phyloP scores from a whole-genome alignment of 176 grass and related monocot genomes.

The Microstegium vimineum region DNA sequence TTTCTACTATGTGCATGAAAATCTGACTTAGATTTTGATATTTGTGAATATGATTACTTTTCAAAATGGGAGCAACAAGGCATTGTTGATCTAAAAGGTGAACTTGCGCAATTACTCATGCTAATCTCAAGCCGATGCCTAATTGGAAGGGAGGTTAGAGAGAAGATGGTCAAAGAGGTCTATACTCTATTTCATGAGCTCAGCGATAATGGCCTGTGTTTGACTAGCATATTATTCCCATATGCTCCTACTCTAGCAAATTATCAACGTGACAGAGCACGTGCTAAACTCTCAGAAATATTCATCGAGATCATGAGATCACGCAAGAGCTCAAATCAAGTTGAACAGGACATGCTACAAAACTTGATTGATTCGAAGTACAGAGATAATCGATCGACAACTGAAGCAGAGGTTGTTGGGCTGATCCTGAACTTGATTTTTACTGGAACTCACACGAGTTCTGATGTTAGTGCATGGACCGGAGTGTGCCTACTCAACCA shows the following conservation, averaged over 20 bases:
- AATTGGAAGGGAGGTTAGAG: background rate
- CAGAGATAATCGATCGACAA: conserved; percentile 17
- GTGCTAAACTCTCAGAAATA: conserved; percentile 33
- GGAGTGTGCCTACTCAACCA: background rate
- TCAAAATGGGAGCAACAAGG: background rate
- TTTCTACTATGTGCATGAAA: background rate
- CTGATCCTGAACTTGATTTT: background rate
- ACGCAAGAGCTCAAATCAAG: conserved; percentile 17
- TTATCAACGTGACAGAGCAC: conserved; percentile 23
- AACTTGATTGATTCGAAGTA: conserved; percentile 50
- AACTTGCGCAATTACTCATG: background rate
- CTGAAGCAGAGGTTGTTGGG: background rate
- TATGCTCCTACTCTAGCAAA: conserved; percentile 38
- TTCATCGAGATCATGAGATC: conserved; percentile 37
- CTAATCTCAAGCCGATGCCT: background rate
- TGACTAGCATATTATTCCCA: background rate
- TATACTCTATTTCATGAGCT: background rate
- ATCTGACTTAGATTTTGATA: background rate
- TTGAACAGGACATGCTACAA: conserved; percentile 44
- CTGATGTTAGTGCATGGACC: background rate
- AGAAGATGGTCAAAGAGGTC: background rate
- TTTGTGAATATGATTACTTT: background rate
- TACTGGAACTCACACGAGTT: background rate
- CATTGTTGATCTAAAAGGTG: background rate
- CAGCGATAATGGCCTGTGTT: background rate